Conservation (phyloP, 1,284 basidiomycete species). For the Sporisorium reilianum region DNA sequence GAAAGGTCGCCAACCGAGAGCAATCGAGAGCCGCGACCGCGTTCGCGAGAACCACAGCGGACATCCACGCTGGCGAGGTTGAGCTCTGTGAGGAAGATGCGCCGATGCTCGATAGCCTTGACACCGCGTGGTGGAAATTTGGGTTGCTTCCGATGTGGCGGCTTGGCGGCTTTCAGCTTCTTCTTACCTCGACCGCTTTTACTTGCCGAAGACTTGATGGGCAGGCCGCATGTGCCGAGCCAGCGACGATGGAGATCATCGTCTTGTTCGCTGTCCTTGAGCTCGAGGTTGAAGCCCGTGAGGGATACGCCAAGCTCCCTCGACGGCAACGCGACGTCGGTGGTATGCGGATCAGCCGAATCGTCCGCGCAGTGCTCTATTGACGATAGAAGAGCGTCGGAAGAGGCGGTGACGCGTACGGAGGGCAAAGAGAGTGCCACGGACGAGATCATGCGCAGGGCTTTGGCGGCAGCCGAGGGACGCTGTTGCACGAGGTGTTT, state of each 20-base stretch:
- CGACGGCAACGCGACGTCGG: conserved; percentile 9
- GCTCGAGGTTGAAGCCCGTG: conserved; percentile 47
- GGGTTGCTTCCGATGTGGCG: not conserved
- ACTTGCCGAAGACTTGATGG: conserved; percentile 3
- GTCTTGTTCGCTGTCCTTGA: conserved; percentile 51
- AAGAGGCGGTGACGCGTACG: conserved; percentile 29
- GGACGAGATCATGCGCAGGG: conserved; percentile 30
- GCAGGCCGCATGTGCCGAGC: conserved; percentile 63
- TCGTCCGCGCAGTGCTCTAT: conserved; percentile 4
- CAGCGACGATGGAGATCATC: conserved; percentile 60
- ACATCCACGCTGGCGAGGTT: conserved; percentile 45
- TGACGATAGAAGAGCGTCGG: conserved; percentile 30
- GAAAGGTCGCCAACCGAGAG: conserved; percentile 43
- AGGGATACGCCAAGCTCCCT: conserved; percentile 29
- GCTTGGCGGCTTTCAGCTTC: not conserved
- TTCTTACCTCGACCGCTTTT: conserved; percentile 3
- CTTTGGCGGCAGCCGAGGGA: conserved; percentile 20
- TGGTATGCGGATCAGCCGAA: not conserved
- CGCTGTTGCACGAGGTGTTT: conserved; percentile 43
- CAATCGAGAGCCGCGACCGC: conserved; percentile 19
- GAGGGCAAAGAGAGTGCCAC: conserved; percentile 37
- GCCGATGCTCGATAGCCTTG: conserved; percentile 54
- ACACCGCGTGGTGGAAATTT: not conserved
- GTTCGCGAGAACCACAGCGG: conserved; percentile 19
- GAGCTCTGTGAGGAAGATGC: conserved; percentile 50